A percentile compares a stretch with the other conserved stretches of the same genome.
Evolutionary conservation across 2,329 filamentous ascomycete species (phyloP).

Genomic region (Cyclaneusma minus): DNA sequence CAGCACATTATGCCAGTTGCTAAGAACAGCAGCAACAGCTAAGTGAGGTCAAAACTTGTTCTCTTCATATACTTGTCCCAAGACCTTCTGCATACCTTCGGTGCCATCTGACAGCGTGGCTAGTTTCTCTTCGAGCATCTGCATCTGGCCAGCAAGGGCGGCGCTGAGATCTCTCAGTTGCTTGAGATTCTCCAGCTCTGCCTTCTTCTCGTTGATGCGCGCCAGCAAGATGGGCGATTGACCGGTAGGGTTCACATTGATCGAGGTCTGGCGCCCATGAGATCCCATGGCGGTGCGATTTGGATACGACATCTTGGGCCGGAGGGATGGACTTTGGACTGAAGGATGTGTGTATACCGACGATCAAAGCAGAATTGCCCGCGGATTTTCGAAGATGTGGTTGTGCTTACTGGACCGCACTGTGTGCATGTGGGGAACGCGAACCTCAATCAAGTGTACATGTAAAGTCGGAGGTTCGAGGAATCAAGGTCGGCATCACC

Average conservation of each 20-base stretch:
- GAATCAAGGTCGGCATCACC: too few relatives aligned
- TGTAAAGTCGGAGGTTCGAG: too few relatives aligned
- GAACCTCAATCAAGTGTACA: too few relatives aligned
- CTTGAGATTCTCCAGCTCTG: constrained; percentile 64
- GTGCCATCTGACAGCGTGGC: constrained; percentile 67
- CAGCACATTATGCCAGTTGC: constrained; percentile 80
- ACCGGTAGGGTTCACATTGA: constrained; percentile 26
- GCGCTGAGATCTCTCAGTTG: constrained; percentile 67
- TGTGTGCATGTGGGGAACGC: too few relatives aligned
- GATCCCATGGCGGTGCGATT: constrained; percentile 41
- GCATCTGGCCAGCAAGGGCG: constrained; percentile 68
- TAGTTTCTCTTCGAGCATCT: constrained; percentile 63
- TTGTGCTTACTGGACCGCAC: too few relatives aligned
- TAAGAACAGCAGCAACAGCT: constrained; percentile 73
- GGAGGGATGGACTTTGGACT: too few relatives aligned
- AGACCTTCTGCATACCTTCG: constrained; percentile 38
- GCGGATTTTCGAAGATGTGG: too few relatives aligned
- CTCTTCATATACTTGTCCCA: constrained; percentile 1
- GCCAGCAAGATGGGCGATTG: constrained; percentile 58
- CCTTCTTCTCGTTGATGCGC: constrained; percentile 74
- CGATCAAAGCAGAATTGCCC: too few relatives aligned
- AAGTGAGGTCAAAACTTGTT: constrained; percentile 6
- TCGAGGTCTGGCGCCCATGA: constrained; percentile 48
- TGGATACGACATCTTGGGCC: constrained; percentile 36
- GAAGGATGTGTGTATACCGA: too few relatives aligned